Percentiles rank a stretch among this genome's conserved stretches.
Conservation (phyloP, 2,329 filamentous ascomycete genomes). For the Alternaria sp. region DNA sequence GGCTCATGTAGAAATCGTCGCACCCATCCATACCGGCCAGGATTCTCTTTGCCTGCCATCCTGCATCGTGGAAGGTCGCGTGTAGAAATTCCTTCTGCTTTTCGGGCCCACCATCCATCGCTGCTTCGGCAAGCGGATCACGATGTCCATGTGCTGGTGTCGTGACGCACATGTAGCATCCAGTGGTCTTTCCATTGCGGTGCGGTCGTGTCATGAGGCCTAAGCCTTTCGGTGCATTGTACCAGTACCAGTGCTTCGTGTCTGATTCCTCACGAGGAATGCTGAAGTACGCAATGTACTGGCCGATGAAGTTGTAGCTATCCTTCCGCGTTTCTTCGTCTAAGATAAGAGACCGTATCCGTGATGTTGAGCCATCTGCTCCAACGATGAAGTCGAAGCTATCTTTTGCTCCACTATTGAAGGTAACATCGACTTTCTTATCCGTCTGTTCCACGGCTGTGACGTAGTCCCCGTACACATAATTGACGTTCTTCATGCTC, state of each 20-base stretch:
- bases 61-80: conserved; percentile 49
- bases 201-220: conserved; percentile 40
- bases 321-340: conserved; percentile 29
- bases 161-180: conserved; percentile 37
- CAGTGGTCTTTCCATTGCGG: conserved; percentile 34
- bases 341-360: conserved; percentile 37
- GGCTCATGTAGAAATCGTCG: conserved; percentile 59
- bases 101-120: conserved; percentile 41
- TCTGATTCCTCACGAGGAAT: conserved; percentile 34
- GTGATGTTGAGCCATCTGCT: conserved; percentile 41
- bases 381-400: conserved; percentile 42
- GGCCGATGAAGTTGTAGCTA: conserved; percentile 31
- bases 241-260: conserved; percentile 36
- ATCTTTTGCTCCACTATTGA: conserved; percentile 31
- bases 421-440: conserved; percentile 33
- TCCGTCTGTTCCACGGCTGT: conserved; percentile 27
- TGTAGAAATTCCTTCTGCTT: conserved; percentile 55
- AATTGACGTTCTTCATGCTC: conserved; percentile 9
- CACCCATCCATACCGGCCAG: conserved; percentile 53
- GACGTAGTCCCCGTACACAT: conserved; percentile 25
- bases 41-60: conserved; percentile 58
- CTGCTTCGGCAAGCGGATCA: conserved; percentile 26
- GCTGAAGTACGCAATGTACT: conserved; percentile 45
- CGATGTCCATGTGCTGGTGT: conserved; percentile 21
- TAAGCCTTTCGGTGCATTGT: conserved; percentile 33